phyloP scores from a whole-genome alignment of 2,329 filamentous ascomycete species.

The Cryphonectria naterciae region DNA sequence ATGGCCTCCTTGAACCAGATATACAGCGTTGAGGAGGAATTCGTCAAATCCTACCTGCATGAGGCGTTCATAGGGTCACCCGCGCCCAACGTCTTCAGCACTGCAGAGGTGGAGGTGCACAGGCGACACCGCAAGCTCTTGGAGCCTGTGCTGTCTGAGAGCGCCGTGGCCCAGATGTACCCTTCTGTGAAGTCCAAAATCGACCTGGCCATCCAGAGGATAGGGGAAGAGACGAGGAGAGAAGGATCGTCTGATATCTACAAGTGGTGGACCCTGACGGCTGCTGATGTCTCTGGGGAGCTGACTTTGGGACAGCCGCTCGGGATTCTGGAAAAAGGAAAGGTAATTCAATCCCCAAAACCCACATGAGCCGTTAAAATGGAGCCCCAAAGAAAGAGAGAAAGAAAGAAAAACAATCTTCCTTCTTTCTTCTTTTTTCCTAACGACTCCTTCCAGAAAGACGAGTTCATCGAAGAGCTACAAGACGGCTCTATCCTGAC shows the following conservation, averaged over 20 bases:
- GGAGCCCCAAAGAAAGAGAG: no score
- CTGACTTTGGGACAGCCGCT: conserved; percentile 61
- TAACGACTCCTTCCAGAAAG: conserved; percentile 1
- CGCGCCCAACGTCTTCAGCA: conserved; percentile 44
- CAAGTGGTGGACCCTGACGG: conserved; percentile 59
- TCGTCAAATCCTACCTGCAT: conserved; percentile 36
- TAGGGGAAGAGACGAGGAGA: conserved; percentile 47
- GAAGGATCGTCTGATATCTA: conserved; percentile 48
- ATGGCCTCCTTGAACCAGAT: conserved; percentile 33
- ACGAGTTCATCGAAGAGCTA: conserved; percentile 11
- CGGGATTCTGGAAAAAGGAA: conserved; percentile 52
- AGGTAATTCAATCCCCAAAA: conserved; percentile 39
- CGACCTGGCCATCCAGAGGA: conserved; percentile 46
- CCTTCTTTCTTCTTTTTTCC: neutral
- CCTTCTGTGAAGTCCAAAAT: conserved; percentile 44
- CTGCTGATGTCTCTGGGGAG: conserved; percentile 58
- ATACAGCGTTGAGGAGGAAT: conserved; percentile 37
- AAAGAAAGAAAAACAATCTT: no score
- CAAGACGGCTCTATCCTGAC: conserved; percentile 12
- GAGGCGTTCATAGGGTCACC: conserved; percentile 22
- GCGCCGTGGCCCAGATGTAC: conserved; percentile 38
- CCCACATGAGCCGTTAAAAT: no score
- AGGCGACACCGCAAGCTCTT: conserved; percentile 47
- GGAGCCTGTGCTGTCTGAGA: conserved; percentile 44
- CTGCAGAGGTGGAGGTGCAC: conserved; percentile 44